These are phyloP conservation scores for Prototheca cutis DNA, from an alignment of 163 green algal genomes.

Conservation along the genomic window DNA sequence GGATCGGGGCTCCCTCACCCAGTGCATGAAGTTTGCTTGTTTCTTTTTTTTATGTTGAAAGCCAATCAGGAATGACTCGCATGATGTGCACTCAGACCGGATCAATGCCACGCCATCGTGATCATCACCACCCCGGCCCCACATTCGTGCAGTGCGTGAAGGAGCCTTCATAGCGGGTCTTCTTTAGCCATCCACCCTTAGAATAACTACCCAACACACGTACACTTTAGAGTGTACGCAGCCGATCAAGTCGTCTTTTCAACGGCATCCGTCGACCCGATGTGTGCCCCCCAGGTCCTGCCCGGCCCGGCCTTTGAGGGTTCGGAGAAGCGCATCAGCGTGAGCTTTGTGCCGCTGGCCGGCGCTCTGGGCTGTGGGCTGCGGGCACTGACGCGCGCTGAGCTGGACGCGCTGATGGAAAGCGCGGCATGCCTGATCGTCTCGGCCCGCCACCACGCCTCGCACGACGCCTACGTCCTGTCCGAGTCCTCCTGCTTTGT, in stretches of 20 bases:
- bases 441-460: constrained; percentile 53
- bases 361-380: constrained; percentile 41
- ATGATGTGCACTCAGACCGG: background rate
- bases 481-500: constrained; percentile 95
- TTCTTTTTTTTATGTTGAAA: too few species aligned
- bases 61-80: too few species aligned
- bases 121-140: too few species aligned
- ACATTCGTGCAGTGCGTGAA: constrained; percentile 67
- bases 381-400: constrained; percentile 51
- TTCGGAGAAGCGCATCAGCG: constrained; percentile 89
- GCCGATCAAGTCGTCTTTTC: too few species aligned
- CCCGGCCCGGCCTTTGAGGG: constrained; percentile 79
- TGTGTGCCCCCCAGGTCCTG: too few species aligned
- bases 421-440: constrained; percentile 91
- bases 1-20: too few species aligned
- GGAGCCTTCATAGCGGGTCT: constrained; percentile 60
- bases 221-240: background rate
- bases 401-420: constrained; percentile 82
- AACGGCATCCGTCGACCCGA: too few species aligned
- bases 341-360: constrained; percentile 58
- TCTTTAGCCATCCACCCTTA: constrained; percentile 5
- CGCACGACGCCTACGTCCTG: constrained; percentile 95
- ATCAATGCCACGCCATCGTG: too few species aligned
- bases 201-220: constrained; percentile 12
- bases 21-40: too few species aligned